Base-by-base conservation (phyloP, 306 rosid species). In the Urtica urens region DNA sequence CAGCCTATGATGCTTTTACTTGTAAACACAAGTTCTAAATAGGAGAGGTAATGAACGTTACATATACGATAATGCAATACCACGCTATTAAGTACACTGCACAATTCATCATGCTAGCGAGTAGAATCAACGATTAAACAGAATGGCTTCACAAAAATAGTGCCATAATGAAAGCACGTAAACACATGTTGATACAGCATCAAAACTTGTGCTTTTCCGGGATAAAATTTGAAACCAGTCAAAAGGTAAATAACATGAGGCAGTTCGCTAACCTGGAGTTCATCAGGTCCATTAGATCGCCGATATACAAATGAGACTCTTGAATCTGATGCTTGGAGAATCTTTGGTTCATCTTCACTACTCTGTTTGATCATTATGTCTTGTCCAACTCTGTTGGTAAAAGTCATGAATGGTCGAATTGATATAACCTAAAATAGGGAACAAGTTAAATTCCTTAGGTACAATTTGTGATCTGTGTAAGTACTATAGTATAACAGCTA, bases 381-480 rank as follows among this genome's bases (percentile, higher is more conserved):
- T 58, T 53, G 79, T 67, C 99, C 99, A 75, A 82, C 56, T 68
- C 99, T 82, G 66, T 90, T 90, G 49, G 99, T 90, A 71, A 90
- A 81, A 49, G 94, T 90, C 85, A 85, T 77, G 64, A 62, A 90
- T 37, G 99, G 94, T 26, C 95, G 87, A 59, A 90, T 56, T 42
- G 78, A 70, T 33, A 90, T 77, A 20, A 90, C 81, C 99, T 90
- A 74, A 27, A 66, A 70, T 45, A 29, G 26, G 48, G 23, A 44
- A n/a, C 12, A 3, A 23, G 45, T 57, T 28, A 44, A 39, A 30
- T 23, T 20, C 52, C 27, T n/a, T n/a, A n/a, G n/a, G n/a, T n/a
- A 13, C 43, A 10, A 40, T 23, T 42, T 21, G 59, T 31, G 21
- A 60, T 57, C 55, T 49, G 53, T 27, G 23, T 25, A 21, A 58